Evolutionary conservation across 2,329 filamentous ascomycete genomes (phyloP), one percentile per base, ranked within the genome.

Genomic region (Colletotrichum australisinense): DNA sequence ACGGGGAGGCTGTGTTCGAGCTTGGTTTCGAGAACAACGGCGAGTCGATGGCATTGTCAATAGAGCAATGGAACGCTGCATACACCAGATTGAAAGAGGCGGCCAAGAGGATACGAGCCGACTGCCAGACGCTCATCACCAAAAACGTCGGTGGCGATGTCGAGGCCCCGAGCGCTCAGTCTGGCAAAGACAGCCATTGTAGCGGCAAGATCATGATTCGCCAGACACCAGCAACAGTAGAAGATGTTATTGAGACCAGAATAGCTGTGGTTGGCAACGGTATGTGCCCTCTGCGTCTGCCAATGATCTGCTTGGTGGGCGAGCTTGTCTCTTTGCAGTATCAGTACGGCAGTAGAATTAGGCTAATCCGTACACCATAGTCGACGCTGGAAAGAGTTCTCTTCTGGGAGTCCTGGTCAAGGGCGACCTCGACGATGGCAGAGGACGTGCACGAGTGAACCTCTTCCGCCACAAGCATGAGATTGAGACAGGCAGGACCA

Each of bases 401-500:
- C 93, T 98, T 90, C 87, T 99, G 2, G 97, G 97, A 56, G 97
- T 99, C 1, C 87, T 99, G 6, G 97, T 98, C 7, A 98, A 98
- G 83, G 97, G 97, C 5, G 94, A 94, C 64, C 91, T 99, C 2
- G 97, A 99, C 78, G 97, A 99, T 83, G 97, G 97, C 19, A 90
- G 97, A 80, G 97, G 97, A 14, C 96, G 94, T 82, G 96, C 97
- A 58, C 93, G 97, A 75, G 94, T 99, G 64, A 98, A 98, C 76
- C 91, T 99, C 14, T 99, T 99, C 84, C 91, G 97, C 19, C 97
- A 99, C 83, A 98, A 99, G 84, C 97, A 99, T 80, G 97, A 99
- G 84, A 93, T 98, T 53, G 97, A 99, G 83, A 97, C 94, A 59
- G 97, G 97, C 1, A 90, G 97, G 76, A 99, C 97, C 11, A 98